Conservation (phyloP, 1,284 basidiomycete genomes). For the Fistulinella cinereoalba region DNA sequence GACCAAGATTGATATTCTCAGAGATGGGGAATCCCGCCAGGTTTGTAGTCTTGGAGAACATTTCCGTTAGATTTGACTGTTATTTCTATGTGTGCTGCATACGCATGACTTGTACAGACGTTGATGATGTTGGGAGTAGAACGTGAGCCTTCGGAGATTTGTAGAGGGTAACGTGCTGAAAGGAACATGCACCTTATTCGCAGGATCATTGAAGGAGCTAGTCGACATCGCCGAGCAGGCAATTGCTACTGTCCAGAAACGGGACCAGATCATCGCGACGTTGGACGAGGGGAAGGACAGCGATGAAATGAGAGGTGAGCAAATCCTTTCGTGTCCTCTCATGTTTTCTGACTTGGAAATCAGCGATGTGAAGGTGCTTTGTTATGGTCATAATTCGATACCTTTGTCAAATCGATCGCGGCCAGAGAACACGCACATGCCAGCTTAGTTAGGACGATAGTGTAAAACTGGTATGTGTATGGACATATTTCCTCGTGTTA, state of each 20-base stretch:
- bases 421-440: too few species aligned
- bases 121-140: conserved; percentile 54
- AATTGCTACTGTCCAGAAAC: conserved; percentile 18
- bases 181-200: neutral
- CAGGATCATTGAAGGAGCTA: conserved; percentile 29
- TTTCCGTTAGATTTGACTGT: conserved; percentile 1
- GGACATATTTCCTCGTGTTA: too few species aligned
- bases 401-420: too few species aligned
- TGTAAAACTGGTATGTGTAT: too few species aligned
- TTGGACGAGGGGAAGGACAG: conserved; percentile 7
- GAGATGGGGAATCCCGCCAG: conserved; percentile 48
- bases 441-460: too few species aligned
- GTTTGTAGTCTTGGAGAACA: conserved; percentile 29
- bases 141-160: conserved; percentile 36
- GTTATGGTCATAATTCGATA: too few species aligned
- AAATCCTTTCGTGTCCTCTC: too few species aligned
- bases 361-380: too few species aligned
- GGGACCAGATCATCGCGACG: conserved; percentile 13
- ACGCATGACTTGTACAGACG: conserved; percentile 32
- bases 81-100: neutral
- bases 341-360: too few species aligned
- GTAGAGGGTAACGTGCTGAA: neutral
- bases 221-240: conserved; percentile 25
- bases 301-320: conserved; percentile 1
- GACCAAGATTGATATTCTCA: conserved; percentile 47